These are phyloP conservation scores for Eucalyptus erythrocorys DNA, from an alignment of 345 rosid species.

Conservation along the genomic window DNA sequence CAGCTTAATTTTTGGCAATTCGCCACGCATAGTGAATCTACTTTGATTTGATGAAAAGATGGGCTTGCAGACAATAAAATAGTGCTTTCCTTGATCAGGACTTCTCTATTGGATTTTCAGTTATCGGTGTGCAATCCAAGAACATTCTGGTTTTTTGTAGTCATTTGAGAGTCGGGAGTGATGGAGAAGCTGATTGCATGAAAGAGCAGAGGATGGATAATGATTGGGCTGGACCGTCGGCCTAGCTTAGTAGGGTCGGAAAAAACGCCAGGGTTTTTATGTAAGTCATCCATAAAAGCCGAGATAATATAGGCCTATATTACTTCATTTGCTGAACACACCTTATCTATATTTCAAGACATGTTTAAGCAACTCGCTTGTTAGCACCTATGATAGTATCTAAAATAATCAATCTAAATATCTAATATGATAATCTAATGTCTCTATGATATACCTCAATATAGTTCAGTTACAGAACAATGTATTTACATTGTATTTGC, in stretches of 20 bases:
- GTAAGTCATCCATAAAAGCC: neutral
- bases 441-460: neutral
- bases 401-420: neutral
- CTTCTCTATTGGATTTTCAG: neutral
- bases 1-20: neutral
- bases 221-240: neutral
- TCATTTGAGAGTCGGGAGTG: neutral
- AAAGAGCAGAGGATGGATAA: neutral
- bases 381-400: neutral
- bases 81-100: neutral
- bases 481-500: neutral
- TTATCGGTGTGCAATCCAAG: neutral
- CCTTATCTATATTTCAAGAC: neutral
- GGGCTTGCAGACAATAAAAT: neutral
- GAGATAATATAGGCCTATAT: neutral
- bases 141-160: neutral
- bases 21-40: neutral
- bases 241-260: neutral
- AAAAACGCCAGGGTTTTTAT: neutral
- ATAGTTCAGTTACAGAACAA: neutral
- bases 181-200: neutral
- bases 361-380: neutral
- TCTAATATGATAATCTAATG: neutral
- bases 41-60: neutral
- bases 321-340: neutral